These are phyloP conservation scores for Suillus fuscotomentosus DNA, from an alignment of 768 basidiomycete species.

Conservation along the genomic window DNA sequence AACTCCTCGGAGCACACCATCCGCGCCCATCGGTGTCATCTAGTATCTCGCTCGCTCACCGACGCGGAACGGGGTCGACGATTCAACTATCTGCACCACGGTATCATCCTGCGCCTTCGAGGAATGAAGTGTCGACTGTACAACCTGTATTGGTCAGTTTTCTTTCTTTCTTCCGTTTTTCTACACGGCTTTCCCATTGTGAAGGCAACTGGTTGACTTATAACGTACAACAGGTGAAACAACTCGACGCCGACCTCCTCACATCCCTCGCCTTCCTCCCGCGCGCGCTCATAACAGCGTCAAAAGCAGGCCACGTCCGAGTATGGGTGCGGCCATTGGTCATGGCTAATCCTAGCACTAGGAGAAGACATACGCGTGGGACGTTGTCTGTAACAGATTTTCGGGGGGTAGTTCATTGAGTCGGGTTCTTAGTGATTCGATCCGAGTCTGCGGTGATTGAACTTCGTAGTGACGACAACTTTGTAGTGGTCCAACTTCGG, in stretches of 20 bases:
- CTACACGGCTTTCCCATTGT: not conserved
- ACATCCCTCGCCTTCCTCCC: constrained; percentile 77
- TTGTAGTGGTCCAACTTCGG: not conserved
- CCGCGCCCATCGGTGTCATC: constrained; percentile 80
- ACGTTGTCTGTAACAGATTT: constrained; percentile 30
- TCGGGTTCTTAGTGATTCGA: not conserved
- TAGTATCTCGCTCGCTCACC: constrained; percentile 67
- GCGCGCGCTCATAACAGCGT: constrained; percentile 74
- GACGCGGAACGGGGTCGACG: constrained; percentile 56
- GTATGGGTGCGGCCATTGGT: constrained; percentile 82
- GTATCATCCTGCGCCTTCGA: constrained; percentile 87
- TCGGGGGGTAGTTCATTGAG: constrained; percentile 23
- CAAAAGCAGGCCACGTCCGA: constrained; percentile 73
- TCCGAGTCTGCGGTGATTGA: not conserved
- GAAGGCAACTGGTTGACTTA: not conserved
- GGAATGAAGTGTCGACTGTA: constrained; percentile 86
- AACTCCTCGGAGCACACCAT: constrained; percentile 67
- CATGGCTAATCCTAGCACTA: constrained; percentile 27
- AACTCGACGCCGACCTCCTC: constrained; percentile 77
- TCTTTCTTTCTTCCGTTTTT: not conserved
- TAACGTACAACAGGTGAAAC: constrained; percentile 57
- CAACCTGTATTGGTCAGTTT: constrained; percentile 82
- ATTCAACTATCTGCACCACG: constrained; percentile 53
- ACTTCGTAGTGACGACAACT: not conserved
- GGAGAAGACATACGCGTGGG: constrained; percentile 30